Conservation (phyloP, 202 grass and related monocot genomes). For the Saccharum hybrid region DNA sequence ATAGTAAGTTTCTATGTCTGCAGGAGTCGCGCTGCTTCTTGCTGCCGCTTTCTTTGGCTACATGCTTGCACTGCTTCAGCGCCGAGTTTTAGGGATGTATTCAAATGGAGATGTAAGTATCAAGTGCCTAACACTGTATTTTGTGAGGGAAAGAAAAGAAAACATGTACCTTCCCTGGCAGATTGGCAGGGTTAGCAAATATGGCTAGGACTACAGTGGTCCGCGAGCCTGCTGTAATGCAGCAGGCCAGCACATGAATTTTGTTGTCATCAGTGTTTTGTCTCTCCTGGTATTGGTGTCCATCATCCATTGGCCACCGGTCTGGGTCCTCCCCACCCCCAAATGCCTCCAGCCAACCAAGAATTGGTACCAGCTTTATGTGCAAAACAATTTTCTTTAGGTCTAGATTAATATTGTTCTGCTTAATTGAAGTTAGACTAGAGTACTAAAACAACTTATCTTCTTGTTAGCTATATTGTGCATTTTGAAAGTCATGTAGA, state of each 20-base stretch:
- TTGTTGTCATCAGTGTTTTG: constrained; percentile 48
- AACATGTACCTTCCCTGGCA: constrained; percentile 19
- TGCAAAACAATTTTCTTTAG: not conserved
- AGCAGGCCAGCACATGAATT: constrained; percentile 52
- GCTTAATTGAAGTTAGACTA: not conserved
- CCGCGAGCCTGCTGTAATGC: constrained; percentile 45
- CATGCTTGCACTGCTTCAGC: constrained; percentile 93
- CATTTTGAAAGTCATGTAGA: constrained; percentile 7
- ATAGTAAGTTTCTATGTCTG: constrained; percentile 16
- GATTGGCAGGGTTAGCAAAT: constrained; percentile 52
- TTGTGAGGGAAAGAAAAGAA: constrained; percentile 12
- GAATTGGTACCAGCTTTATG: not conserved
- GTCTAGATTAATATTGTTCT: not conserved
- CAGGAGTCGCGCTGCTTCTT: constrained; percentile 77
- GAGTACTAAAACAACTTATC: not conserved
- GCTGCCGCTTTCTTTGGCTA: constrained; percentile 93
- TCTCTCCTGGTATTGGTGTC: constrained; percentile 45
- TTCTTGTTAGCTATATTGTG: not conserved
- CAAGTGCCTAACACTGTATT: constrained; percentile 31
- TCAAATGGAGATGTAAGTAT: constrained; percentile 57
- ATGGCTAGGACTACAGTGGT: constrained; percentile 43
- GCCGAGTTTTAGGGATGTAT: constrained; percentile 51
- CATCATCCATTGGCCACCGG: constrained; percentile 40
- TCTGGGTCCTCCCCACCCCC: not conserved
- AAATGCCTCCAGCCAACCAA: constrained; percentile 13